Evolutionary conservation across 805 yeast genomes (phyloP).

Genomic region (Schizosaccharomyces cryophilus): DNA sequence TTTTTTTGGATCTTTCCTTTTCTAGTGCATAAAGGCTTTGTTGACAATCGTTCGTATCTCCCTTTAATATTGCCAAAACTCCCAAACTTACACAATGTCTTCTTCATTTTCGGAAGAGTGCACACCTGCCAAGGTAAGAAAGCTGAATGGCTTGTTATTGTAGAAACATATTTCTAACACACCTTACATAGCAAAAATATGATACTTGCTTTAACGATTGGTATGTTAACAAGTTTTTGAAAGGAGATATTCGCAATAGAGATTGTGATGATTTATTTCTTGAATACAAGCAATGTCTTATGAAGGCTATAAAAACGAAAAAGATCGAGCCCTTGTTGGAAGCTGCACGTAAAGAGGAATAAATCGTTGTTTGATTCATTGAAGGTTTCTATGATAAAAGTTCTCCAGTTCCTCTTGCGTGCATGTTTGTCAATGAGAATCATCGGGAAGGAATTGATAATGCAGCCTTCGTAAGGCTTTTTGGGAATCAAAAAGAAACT

Average conservation of each 20-base stretch:
- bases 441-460: no score
- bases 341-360: slow-evolving; percentile 68
- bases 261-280: slow-evolving; percentile 78
- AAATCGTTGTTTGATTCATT: slow-evolving; percentile 24
- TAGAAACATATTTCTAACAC: not conserved
- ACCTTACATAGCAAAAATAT: slow-evolving; percentile 18
- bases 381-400: no score
- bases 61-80: no score
- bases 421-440: no score
- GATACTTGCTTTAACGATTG: slow-evolving; percentile 80
- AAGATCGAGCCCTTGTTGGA: slow-evolving; percentile 61
- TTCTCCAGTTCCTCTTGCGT: no score
- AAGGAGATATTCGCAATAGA: slow-evolving; percentile 21
- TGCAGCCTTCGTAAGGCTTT: no score
- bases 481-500: no score
- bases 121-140: not conserved
- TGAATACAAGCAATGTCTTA: slow-evolving; percentile 56
- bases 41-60: no score
- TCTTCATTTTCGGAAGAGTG: slow-evolving; percentile 1
- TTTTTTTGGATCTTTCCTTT: no score
- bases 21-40: no score
- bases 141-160: no score
- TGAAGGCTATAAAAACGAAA: slow-evolving; percentile 32
- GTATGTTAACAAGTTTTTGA: slow-evolving; percentile 40
- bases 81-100: not conserved